phyloP scores from a whole-genome alignment of 1,139 yeast species.

The Suhomyces yuchorum region DNA sequence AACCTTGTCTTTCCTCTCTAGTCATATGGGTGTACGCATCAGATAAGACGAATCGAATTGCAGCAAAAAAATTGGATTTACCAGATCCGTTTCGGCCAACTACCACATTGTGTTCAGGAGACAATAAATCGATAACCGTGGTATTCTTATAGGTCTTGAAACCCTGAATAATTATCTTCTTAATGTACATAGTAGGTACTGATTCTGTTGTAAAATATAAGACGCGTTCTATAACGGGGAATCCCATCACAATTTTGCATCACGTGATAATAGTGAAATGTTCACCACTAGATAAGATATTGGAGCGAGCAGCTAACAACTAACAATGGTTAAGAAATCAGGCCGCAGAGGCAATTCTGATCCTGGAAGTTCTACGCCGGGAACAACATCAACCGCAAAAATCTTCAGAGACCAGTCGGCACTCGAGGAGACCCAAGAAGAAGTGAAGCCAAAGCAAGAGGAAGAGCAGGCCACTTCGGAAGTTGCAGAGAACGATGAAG shows the following conservation, averaged over 20 bases:
- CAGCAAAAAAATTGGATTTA: slow-evolving; percentile 93
- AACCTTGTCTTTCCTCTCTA: slow-evolving; percentile 86
- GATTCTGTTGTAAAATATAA: not conserved
- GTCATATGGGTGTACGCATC: slow-evolving; percentile 88
- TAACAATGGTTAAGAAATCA: slow-evolving; percentile 5
- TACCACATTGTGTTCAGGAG: slow-evolving; percentile 85
- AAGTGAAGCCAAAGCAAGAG: not conserved
- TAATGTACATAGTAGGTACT: slow-evolving; percentile 38
- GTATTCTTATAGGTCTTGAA: slow-evolving; percentile 91
- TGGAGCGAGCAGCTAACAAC: not conserved
- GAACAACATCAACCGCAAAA: slow-evolving; percentile 15
- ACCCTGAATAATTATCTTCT: slow-evolving; percentile 74
- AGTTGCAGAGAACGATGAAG: slow-evolving; percentile 13
- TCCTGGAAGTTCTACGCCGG: not conserved
- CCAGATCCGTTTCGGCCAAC: slow-evolving; percentile 98
- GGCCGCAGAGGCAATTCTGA: slow-evolving; percentile 3
- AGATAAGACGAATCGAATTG: slow-evolving; percentile 87
- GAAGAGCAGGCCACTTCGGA: not conserved
- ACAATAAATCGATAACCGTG: slow-evolving; percentile 72
- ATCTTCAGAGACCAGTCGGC: slow-evolving; percentile 4
- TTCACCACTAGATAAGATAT: not conserved
- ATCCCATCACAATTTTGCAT: too few relatives aligned
- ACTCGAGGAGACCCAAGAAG: not conserved
- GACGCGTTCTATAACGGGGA: slow-evolving; percentile 6
- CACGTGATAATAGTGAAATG: too few relatives aligned